These are phyloP conservation scores for Ascoidea tarda DNA, from an alignment of 805 yeast genomes.

Conservation along the genomic window DNA sequence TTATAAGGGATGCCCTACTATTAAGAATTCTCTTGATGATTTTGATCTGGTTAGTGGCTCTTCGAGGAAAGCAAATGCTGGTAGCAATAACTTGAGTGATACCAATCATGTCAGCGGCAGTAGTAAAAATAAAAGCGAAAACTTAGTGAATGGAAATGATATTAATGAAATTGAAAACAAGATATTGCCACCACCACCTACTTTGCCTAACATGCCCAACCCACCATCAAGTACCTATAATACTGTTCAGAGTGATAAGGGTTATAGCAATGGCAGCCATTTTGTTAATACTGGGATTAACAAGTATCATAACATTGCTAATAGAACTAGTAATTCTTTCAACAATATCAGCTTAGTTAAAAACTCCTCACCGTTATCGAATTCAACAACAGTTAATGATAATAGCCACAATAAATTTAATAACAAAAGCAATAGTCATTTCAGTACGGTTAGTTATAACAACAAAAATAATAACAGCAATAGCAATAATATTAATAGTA, in stretches of 20 bases:
- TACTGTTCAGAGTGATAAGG: no score
- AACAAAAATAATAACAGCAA: background rate
- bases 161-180: background rate
- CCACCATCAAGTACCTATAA: slow-evolving; percentile 8
- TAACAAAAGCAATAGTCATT: background rate
- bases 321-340: background rate
- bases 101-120: background rate
- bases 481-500: background rate
- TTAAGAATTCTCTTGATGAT: slow-evolving; percentile 1
- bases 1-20: slow-evolving; percentile 23
- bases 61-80: slow-evolving; percentile 1
- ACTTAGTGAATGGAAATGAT: background rate
- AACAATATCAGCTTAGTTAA: background rate
- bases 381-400: background rate
- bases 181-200: slow-evolving; percentile 6
- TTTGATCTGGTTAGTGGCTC: background rate
- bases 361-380: background rate
- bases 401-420: background rate
- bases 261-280: background rate
- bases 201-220: slow-evolving; percentile 7
- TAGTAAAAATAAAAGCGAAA: background rate
- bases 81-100: background rate
- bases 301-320: background rate
- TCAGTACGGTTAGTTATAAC: background rate
- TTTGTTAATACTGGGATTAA: slow-evolving; percentile 1